A percentile compares a stretch with the other conserved stretches of the same genome.
Evolutionary conservation across 805 yeast genomes (phyloP).

Genomic region (Spathaspora girioi): DNA sequence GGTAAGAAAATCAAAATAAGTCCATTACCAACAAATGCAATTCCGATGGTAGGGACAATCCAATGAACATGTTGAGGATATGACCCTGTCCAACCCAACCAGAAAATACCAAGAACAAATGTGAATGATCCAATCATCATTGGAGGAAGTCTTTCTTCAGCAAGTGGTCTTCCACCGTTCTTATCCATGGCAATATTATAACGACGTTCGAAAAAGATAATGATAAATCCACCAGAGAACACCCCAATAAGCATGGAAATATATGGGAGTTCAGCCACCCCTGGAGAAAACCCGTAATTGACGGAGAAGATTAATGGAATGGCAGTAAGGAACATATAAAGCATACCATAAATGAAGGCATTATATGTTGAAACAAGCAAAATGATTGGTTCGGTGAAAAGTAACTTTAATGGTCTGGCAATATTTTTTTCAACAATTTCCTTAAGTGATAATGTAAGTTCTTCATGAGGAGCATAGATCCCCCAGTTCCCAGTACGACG

Average conservation of each 20-base stretch:
- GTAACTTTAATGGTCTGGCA: conserved; percentile 36
- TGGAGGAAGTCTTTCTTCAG: conserved; percentile 79
- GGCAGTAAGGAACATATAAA: conserved; percentile 44
- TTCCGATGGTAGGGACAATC: conserved; percentile 58
- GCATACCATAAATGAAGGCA: conserved; percentile 47
- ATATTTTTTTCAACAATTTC: conserved; percentile 35
- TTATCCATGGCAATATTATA: conserved; percentile 45
- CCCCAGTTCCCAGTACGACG: conserved; percentile 41
- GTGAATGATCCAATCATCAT: conserved; percentile 68
- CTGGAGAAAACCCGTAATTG: conserved; percentile 57
- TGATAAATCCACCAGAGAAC: conserved; percentile 50
- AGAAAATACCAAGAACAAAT: conserved; percentile 76
- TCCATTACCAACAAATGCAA: conserved; percentile 41
- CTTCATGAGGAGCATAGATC: conserved; percentile 37
- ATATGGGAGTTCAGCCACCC: conserved; percentile 77
- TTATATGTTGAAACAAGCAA: conserved; percentile 43
- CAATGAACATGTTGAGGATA: conserved; percentile 72
- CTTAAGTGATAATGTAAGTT: conserved; percentile 22
- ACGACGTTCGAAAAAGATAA: conserved; percentile 52
- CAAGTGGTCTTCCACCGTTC: conserved; percentile 59
- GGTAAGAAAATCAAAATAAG: conserved; percentile 57
- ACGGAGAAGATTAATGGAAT: conserved; percentile 43
- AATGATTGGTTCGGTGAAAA: conserved; percentile 40
- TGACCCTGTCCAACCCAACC: conserved; percentile 88
- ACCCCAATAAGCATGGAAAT: conserved; percentile 71